Evolutionary conservation across 2,329 filamentous ascomycete species (phyloP), one percentile per base, ranked within the genome.

Genomic region (Stachybotrys elegans): DNA sequence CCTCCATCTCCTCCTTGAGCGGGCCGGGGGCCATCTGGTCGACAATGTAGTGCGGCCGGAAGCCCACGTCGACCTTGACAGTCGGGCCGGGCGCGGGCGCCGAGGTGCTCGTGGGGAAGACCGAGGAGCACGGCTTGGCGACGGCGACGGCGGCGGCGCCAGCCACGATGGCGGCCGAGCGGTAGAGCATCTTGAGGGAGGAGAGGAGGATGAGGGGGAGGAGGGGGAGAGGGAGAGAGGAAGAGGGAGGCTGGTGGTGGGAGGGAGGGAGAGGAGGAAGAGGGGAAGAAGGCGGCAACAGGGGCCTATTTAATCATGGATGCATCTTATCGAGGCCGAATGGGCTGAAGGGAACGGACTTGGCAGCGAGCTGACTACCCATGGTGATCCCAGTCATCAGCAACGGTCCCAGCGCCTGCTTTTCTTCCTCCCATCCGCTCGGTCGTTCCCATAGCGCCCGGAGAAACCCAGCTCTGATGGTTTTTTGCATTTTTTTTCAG

Each of bases 1-100:
- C 72, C 34, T 73, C 59, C 6, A 86, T 73, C 62, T 77, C 73
- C 43, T 69, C 58, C 68, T 84, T 86, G 49, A 85, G 67, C 9
- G 71, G 67, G 11, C 78, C 68, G 3, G 77, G 72, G 23, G 75
- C 75, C 78, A 86, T 81, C 53, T 79, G 70, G 53, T 81, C 69
- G 51, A 85, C 65, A 6, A 86, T 72, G 60, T 75, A 86, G 62
- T 79, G 81, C 0, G 82, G 83, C 9, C 82, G 73, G 2, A 80
- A 78, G 6, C 81, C 82, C 4, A 84, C 67, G 42, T 83, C 75
- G 47, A 84, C 71, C 48, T 67, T 67, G 48, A 61, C 68, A 53
- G 75, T 62, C 29, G 66, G 62, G 48, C 57, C 37, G 19, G 25
- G 40, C 27, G 23, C 49, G 14, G 44, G 39, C 11, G 47, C 49